phyloP scores from a whole-genome alignment of 805 yeast species.

The Starmerella tilneyi region DNA sequence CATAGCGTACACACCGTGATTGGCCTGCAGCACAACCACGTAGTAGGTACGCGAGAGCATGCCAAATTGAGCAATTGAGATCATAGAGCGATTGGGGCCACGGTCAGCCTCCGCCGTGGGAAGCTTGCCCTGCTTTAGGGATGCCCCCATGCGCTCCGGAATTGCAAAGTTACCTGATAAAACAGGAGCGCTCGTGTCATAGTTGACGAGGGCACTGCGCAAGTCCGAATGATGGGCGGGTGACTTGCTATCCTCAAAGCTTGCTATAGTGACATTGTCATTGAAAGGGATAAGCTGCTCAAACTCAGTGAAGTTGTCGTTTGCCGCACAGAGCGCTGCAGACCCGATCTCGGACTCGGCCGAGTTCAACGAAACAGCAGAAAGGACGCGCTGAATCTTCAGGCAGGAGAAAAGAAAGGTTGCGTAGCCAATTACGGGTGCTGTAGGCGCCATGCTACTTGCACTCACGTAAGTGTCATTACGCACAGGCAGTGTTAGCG shows the following conservation, averaged over 20 bases:
- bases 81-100: conserved; percentile 23
- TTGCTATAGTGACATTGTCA: conserved; percentile 1
- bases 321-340: conserved; percentile 20
- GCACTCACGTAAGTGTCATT: neutral
- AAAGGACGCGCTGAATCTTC: conserved; percentile 16
- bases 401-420: conserved; percentile 17
- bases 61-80: conserved; percentile 20
- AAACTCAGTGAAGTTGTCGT: conserved; percentile 12
- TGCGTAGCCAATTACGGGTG: conserved; percentile 17
- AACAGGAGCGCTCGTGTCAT: neutral
- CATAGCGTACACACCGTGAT: conserved; percentile 20
- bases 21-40: conserved; percentile 22
- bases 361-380: conserved; percentile 14
- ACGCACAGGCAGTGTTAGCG: conserved; percentile 18
- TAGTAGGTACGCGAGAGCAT: conserved; percentile 15
- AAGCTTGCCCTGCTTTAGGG: neutral
- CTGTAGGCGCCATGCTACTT: neutral
- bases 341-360: conserved; percentile 17
- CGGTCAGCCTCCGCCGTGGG: conserved; percentile 20
- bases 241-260: neutral
- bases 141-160: conserved; percentile 14
- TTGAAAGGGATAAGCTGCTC: conserved; percentile 21
- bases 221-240: neutral
- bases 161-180: neutral
- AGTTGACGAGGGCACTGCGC: neutral